Percentiles rank a stretch among this genome's conserved stretches.
Evolutionary conservation across 2,329 filamentous ascomycete genomes (phyloP).

Genomic region (Aspergillus spinulosporus): DNA sequence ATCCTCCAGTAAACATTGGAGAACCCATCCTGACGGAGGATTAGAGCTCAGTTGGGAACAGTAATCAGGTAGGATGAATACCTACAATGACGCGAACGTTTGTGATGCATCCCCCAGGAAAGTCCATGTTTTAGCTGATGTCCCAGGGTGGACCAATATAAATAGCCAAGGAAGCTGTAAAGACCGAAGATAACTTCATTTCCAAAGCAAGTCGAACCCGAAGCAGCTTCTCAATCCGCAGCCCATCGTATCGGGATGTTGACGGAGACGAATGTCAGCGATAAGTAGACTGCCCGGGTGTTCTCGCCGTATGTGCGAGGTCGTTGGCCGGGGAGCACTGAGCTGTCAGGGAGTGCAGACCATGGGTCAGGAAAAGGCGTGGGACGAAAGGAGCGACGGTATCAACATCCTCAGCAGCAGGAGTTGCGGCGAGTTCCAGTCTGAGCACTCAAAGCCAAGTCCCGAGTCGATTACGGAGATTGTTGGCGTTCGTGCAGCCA

Average conservation of each 20-base stretch:
- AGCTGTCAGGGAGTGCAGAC: neutral
- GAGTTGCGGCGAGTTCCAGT: conserved; percentile 14
- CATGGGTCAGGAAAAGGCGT: conserved; percentile 3
- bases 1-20: conserved; percentile 46
- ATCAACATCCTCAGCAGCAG: conserved; percentile 14
- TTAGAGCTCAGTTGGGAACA: conserved; percentile 21
- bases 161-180: conserved; percentile 28
- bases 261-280: conserved; percentile 22
- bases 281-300: conserved; percentile 21
- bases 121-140: conserved; percentile 43
- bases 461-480: conserved; percentile 27
- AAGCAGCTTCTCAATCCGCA: conserved; percentile 16
- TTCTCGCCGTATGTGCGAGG: conserved; percentile 15
- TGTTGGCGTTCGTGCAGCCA: conserved; percentile 34
- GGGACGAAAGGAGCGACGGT: conserved; percentile 7
- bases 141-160: conserved; percentile 28
- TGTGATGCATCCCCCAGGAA: conserved; percentile 44
- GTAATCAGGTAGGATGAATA: conserved; percentile 12
- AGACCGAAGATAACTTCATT: conserved; percentile 35
- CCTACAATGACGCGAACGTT: conserved; percentile 46
- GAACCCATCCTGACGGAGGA: conserved; percentile 40
- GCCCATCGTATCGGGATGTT: conserved; percentile 24
- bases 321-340: neutral
- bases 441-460: neutral
- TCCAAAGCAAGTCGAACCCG: conserved; percentile 26